Percentiles rank a stretch among this genome's conserved stretches.
phyloP scores from a whole-genome alignment of 768 basidiomycete genomes.

The Rhodotorula babjevae region DNA sequence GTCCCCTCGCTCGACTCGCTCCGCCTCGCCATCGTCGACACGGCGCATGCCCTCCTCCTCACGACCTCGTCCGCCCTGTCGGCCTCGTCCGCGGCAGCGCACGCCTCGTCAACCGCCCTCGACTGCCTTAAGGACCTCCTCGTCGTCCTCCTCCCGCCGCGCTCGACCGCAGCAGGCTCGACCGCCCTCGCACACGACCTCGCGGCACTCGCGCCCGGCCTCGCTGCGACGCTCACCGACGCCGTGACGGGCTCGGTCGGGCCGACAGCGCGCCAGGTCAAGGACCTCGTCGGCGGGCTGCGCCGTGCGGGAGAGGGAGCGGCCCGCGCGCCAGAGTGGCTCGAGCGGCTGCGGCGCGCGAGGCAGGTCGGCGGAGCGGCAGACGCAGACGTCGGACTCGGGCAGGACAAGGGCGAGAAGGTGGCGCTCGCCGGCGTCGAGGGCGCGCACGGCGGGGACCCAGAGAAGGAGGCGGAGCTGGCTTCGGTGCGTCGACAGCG shows the following conservation, averaged over 20 bases:
- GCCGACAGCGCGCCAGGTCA: conserved; percentile 4
- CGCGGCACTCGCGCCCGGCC: neutral
- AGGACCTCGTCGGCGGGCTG: conserved; percentile 20
- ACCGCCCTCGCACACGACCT: neutral
- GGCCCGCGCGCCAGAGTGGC: neutral
- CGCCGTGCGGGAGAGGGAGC: neutral
- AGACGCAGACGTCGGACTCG: neutral
- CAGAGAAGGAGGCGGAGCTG: conserved; percentile 8
- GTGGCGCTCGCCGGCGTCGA: neutral
- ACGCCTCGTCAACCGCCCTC: neutral
- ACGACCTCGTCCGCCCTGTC: neutral
- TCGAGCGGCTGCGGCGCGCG: conserved; percentile 1
- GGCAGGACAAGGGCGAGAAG: neutral
- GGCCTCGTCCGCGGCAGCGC: neutral
- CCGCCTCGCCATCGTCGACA: conserved; percentile 15
- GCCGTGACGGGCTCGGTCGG: conserved; percentile 11
- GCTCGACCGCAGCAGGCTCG: neutral
- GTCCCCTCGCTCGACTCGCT: neutral
- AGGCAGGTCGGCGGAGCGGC: conserved; percentile 10
- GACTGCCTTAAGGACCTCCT: conserved; percentile 9
- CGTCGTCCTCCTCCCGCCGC: neutral
- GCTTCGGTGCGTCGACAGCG: conserved; percentile 1
- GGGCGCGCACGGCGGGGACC: neutral
- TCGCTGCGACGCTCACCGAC: neutral
- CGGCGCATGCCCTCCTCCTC: neutral